A percentile compares a stretch with the other conserved stretches of the same genome.
These are phyloP conservation scores for Lepidium africanum DNA, from an alignment of 345 rosid genomes.

Conservation along the genomic window DNA sequence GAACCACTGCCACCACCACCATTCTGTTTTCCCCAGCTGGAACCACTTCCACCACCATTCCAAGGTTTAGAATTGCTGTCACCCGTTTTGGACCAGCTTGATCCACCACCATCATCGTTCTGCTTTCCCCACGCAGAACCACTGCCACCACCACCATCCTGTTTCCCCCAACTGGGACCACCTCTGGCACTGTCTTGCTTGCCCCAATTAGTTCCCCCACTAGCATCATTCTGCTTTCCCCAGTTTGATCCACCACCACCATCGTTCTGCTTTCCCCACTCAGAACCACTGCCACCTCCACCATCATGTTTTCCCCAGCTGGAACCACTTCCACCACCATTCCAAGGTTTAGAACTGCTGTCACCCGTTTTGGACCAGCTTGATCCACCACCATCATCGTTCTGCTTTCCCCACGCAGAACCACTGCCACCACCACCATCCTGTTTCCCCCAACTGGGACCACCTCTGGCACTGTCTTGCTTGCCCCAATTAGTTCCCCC, in stretches of 20 bases:
- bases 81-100: slow-evolving; percentile 15
- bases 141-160: slow-evolving; percentile 1
- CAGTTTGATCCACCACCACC: slow-evolving; percentile 21
- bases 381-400: not conserved
- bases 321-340: too few relatives aligned
- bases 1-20: slow-evolving; percentile 23
- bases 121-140: slow-evolving; percentile 21
- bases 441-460: slow-evolving; percentile 20
- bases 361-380: too few relatives aligned
- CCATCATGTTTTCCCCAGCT: slow-evolving; percentile 7
- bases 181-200: not conserved
- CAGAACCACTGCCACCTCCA: not conserved
- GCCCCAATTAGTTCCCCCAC: not conserved
- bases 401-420: slow-evolving; percentile 2
- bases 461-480: slow-evolving; percentile 20
- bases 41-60: not conserved
- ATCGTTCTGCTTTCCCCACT: not conserved
- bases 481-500: not conserved
- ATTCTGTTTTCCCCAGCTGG: not conserved
- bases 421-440: not conserved
- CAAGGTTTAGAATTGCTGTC: slow-evolving; percentile 5
- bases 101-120: slow-evolving; percentile 8
- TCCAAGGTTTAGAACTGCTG: too few relatives aligned
- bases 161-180: not conserved
- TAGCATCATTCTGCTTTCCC: slow-evolving; percentile 9